Base-by-base conservation (phyloP, 345 rosid species). In the Cardamine occulta region DNA sequence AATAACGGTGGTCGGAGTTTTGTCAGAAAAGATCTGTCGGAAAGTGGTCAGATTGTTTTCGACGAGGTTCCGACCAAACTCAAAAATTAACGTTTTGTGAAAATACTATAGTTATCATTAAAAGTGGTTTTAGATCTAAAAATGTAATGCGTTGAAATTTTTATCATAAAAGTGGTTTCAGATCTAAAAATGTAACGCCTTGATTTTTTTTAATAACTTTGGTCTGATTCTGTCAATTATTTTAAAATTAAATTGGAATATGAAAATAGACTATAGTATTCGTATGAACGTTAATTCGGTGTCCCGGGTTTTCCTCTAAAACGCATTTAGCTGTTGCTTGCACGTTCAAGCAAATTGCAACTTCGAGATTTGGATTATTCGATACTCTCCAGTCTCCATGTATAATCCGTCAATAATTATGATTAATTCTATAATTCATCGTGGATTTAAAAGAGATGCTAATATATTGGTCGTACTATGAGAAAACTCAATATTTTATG, bases 251-350 rank as follows among this genome's bases (percentile, higher is more conserved):
- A 7, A 32, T 34, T 24, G 26, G 52, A 45, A 70, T 8, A 31
- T 21, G 15, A 45, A 45, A 42, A 5, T 8, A 58, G 3, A 8
- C 14, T 7, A 35, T 35, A 19, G n/a, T 65, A 34, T 14, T 40
- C 23, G 14, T 47, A 24, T 28, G 32, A 73, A 53, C 13, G 51
- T 4, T 71, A 18, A 23, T 31, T 55, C 32, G 53, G 10, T 68
- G 60, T 75, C 44, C 47, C 29, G 37, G 21, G 0, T 39, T 67
- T 68, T 75, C 35, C 74, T 39, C 47, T 49, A 39, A 55, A 75
- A 60, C 74, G 60, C 69, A 69, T 60, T 60, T 60, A 29, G 69
- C 51, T 60, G 57, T 60, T 10, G 57, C 70, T 61, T 68, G 70
- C 79, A 76, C 79, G 69, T 52, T 76, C 49, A 35, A 48, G 53